phyloP scores from a whole-genome alignment of 352 stramenopile species.

The Globisporangium radiosum region DNA sequence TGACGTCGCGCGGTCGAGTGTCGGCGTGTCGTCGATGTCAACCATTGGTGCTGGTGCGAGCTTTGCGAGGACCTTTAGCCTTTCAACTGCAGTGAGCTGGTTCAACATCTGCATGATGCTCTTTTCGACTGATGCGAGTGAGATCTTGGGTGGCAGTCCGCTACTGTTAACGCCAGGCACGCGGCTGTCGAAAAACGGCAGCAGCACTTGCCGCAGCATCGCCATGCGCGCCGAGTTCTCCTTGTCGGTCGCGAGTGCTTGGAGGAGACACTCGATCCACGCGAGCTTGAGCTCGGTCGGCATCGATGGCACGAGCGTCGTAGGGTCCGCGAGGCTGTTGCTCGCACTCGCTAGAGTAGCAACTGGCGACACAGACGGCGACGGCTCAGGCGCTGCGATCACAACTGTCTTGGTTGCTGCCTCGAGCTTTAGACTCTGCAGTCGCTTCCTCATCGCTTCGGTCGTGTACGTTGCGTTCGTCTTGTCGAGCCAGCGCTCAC shows the following conservation, averaged over 20 bases:
- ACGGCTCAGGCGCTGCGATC: constrained; percentile 5
- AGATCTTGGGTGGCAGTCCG: constrained; percentile 1
- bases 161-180: constrained; percentile 4
- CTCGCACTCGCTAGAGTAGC: constrained; percentile 1
- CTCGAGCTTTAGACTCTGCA: constrained; percentile 14
- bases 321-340: constrained; percentile 28
- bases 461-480: constrained; percentile 38
- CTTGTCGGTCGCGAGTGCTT: constrained; percentile 28
- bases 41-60: constrained; percentile 6
- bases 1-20: constrained; percentile 25
- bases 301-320: constrained; percentile 26
- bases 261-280: constrained; percentile 51
- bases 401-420: constrained; percentile 4
- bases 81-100: constrained; percentile 21
- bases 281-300: constrained; percentile 49
- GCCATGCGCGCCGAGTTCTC: constrained; percentile 36
- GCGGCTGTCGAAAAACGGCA: constrained; percentile 43
- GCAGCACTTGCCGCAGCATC: constrained; percentile 40
- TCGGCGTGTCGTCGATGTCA: constrained; percentile 1
- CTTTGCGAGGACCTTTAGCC: constrained; percentile 22
- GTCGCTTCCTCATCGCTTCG: constrained; percentile 27
- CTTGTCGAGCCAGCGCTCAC: constrained; percentile 41
- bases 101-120: constrained; percentile 19
- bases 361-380: neutral
- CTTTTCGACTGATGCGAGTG: constrained; percentile 20